Base-by-base conservation (phyloP, 2,329 filamentous ascomycete genomes). In the Penicillium psychrosexuale region DNA sequence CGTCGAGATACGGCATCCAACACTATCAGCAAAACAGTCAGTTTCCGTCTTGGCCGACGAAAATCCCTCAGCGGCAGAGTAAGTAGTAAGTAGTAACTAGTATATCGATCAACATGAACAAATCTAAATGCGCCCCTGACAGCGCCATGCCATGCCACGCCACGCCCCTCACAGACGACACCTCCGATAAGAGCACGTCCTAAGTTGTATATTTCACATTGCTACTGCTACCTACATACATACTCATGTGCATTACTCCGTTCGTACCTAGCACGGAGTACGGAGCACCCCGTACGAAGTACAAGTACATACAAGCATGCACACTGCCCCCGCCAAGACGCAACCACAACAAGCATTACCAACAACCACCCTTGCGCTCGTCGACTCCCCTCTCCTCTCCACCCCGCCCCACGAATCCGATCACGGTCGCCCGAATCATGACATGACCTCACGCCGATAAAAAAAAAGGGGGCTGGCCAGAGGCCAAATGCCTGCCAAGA, bases 301-400 rank as follows among this genome's bases (percentile, higher is more conserved):
- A 9, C 8, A 1, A 3, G n/a, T 19, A 19, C 19, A 19, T 34
- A 27, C 13, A 52, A 54, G 52, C 47, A 54, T 51, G 52, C 52
- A 54, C 47, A 54, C 52, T 54, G 61, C 55, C 61, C 51, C 61
- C 57, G 57, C 59, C 57, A 63, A 63, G 61, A 47, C 8, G 45
- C 44, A 45, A 50, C 27, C 37, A 42, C 31, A 51, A 52, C 49
- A 52, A 54, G 39, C 44, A 54, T 51, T 53, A 58, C 47, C 51
- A 45, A 6, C 19, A 53, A n/a, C 13, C 27, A 38, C 51, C 57
- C 54, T 61, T 61, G 45, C 60, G 50, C 49, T 22, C 22, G 36
- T 43, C 24, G 19, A 34, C 39, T 31, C 44, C 39, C 36, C 39
- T 19, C 48, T 43, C 51, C 55, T 42, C 42, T 58, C 54, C 57